phyloP scores from a whole-genome alignment of 2,329 filamentous ascomycete species.

The Rhynchosporium secalis region DNA sequence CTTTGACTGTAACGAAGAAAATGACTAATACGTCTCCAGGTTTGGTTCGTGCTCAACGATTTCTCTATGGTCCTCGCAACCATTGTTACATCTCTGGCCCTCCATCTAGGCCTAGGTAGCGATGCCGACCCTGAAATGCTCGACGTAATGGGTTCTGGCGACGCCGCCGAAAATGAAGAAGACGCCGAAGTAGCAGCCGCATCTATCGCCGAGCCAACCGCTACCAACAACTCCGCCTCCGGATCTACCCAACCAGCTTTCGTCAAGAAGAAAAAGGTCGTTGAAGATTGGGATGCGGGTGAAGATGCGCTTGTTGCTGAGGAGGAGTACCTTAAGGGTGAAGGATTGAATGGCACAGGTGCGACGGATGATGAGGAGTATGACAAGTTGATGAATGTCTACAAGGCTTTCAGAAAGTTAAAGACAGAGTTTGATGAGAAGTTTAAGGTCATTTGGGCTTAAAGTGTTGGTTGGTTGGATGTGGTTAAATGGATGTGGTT shows the following conservation, averaged over 20 bases:
- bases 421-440: constrained; percentile 63
- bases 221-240: constrained; percentile 1
- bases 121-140: constrained; percentile 49
- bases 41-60: constrained; percentile 73
- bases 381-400: constrained; percentile 53
- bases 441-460: constrained; percentile 46
- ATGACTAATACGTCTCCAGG: constrained; percentile 29
- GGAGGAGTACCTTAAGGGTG: constrained; percentile 37
- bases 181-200: constrained; percentile 40
- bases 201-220: constrained; percentile 20
- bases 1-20: background rate
- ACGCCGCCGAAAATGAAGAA: constrained; percentile 46
- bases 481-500: too few relatives aligned
- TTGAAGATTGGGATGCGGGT: constrained; percentile 52
- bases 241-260: constrained; percentile 18
- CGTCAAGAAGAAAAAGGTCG: constrained; percentile 41
- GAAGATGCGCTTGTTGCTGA: constrained; percentile 43
- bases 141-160: constrained; percentile 50
- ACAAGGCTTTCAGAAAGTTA: constrained; percentile 58
- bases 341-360: constrained; percentile 39
- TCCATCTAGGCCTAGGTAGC: constrained; percentile 54
- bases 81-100: constrained; percentile 64
- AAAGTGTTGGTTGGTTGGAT: constrained; percentile 12
- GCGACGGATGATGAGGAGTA: constrained; percentile 43
- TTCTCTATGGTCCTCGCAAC: constrained; percentile 66